phyloP scores from a whole-genome alignment of 345 rosid species.

The Laguncularia racemosa region DNA sequence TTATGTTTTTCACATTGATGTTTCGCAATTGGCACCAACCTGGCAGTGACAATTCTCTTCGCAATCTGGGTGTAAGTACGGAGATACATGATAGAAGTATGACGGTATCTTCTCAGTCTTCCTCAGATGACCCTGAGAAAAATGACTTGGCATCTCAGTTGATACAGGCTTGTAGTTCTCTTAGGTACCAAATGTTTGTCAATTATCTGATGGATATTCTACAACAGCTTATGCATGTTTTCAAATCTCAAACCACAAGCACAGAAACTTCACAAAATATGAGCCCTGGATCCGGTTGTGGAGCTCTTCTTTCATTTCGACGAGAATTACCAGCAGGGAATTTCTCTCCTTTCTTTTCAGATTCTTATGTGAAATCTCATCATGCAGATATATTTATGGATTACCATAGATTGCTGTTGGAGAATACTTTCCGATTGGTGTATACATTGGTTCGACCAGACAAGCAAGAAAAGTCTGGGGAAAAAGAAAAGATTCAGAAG shows the following conservation, averaged over 20 bases:
- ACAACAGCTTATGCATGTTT: slow-evolving; percentile 82
- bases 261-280: slow-evolving; percentile 53
- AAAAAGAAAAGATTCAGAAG: slow-evolving; percentile 72
- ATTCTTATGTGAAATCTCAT: slow-evolving; percentile 92
- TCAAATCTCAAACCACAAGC: slow-evolving; percentile 61
- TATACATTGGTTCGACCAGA: slow-evolving; percentile 96
- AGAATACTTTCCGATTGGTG: slow-evolving; percentile 85
- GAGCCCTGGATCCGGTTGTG: slow-evolving; percentile 85
- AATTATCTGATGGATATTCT: slow-evolving; percentile 92
- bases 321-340: slow-evolving; percentile 94
- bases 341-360: slow-evolving; percentile 96
- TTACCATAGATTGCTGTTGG: slow-evolving; percentile 82
- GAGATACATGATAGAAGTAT: slow-evolving; percentile 58
- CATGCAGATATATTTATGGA: slow-evolving; percentile 80
- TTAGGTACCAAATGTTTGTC: slow-evolving; percentile 80
- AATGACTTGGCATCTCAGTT: slow-evolving; percentile 78
- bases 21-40: slow-evolving; percentile 99
- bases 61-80: slow-evolving; percentile 41
- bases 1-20: slow-evolving; percentile 99
- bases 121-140: slow-evolving; percentile 70
- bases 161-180: slow-evolving; percentile 68
- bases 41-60: slow-evolving; percentile 53
- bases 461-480: slow-evolving; percentile 90
- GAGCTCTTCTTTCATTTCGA: slow-evolving; percentile 77
- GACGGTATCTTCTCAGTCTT: slow-evolving; percentile 43